Evolutionary conservation across 179 eudicot species (phyloP).

Genomic region (Amaranthus tricolor): DNA sequence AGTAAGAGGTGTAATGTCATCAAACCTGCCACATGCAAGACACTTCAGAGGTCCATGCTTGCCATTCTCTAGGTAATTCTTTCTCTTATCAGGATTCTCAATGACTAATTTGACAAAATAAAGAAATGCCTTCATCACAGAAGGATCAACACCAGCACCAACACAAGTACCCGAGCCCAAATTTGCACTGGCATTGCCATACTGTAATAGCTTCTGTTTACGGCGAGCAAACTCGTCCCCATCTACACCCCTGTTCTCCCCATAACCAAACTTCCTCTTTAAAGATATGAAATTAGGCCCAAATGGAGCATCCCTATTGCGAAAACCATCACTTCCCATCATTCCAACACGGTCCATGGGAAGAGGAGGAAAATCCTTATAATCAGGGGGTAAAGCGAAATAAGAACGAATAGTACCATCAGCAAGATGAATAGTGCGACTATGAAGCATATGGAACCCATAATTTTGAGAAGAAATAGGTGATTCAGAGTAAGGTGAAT

Average conservation of each 20-base stretch:
- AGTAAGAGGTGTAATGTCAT: not conserved
- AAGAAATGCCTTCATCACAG: conserved; percentile 62
- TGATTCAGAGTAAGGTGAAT: conserved; percentile 17
- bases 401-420: conserved; percentile 68
- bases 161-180: conserved; percentile 38
- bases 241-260: conserved; percentile 23
- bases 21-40: conserved; percentile 73
- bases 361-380: conserved; percentile 48
- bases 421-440: conserved; percentile 54
- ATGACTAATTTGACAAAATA: conserved; percentile 52
- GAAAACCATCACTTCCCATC: conserved; percentile 51
- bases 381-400: conserved; percentile 77
- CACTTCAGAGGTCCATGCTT: conserved; percentile 66
- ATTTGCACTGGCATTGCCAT: conserved; percentile 49
- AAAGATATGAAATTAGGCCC: conserved; percentile 23
- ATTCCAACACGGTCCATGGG: conserved; percentile 23
- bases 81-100: conserved; percentile 52
- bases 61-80: conserved; percentile 70
- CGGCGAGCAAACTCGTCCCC: conserved; percentile 56
- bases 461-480: conserved; percentile 55
- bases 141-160: conserved; percentile 42
- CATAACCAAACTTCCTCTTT: conserved; percentile 43
- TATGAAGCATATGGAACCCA: conserved; percentile 81
- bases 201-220: conserved; percentile 71
- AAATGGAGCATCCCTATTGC: conserved; percentile 29